A percentile compares a stretch with the other conserved stretches of the same genome.
phyloP scores from a whole-genome alignment of 2,329 filamentous ascomycete genomes.

The Colletotrichum zoysiae region DNA sequence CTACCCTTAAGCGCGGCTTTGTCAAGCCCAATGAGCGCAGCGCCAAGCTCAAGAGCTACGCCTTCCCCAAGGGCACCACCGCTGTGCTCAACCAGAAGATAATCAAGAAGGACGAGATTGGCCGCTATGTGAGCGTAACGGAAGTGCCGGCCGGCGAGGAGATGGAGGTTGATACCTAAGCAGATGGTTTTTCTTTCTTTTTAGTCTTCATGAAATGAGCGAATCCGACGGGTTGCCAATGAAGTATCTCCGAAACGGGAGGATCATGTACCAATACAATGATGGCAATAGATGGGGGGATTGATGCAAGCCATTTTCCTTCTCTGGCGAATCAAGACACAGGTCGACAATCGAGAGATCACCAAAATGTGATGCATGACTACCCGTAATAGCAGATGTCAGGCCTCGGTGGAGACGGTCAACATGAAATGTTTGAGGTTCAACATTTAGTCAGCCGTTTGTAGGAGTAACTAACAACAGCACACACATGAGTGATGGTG shows the following conservation, averaged over 20 bases:
- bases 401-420: not conserved
- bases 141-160: conserved; percentile 80
- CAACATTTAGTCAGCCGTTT: not conserved
- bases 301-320: conserved; percentile 14
- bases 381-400: not conserved
- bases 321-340: not conserved
- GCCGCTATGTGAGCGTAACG: conserved; percentile 92
- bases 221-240: conserved; percentile 14
- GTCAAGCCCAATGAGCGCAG: conserved; percentile 92
- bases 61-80: conserved; percentile 91
- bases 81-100: conserved; percentile 96
- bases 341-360: not conserved
- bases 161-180: conserved; percentile 76
- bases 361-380: not conserved
- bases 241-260: conserved; percentile 22
- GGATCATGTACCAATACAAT: conserved; percentile 43
- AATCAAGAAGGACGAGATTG: conserved; percentile 92
- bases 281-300: conserved; percentile 42
- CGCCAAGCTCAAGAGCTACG: conserved; percentile 93
- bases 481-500: not conserved
- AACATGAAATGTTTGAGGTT: not conserved
- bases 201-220: conserved; percentile 6
- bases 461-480: not conserved
- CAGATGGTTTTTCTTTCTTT: conserved; percentile 5
- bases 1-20: conserved; percentile 91